Evolutionary conservation across 805 yeast genomes (phyloP).

Genomic region (Starmerella khaoyaiensis): DNA sequence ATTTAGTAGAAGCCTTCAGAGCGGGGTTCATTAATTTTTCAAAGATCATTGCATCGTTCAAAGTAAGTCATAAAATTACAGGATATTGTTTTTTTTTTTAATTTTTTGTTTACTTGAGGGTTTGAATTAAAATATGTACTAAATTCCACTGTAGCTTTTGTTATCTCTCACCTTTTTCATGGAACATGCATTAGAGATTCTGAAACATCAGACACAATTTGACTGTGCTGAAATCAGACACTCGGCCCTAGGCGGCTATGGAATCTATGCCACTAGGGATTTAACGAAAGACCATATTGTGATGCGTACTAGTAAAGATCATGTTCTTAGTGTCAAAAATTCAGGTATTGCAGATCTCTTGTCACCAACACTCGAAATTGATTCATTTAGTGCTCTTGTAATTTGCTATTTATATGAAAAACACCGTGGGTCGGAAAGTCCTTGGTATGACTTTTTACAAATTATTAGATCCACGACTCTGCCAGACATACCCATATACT

Average conservation of each 20-base stretch:
- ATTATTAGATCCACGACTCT: conserved; percentile 32
- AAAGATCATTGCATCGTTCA: no score
- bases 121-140: no score
- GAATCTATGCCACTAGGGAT: conserved; percentile 48
- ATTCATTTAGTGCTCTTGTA: conserved; percentile 55
- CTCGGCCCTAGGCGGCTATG: conserved; percentile 53
- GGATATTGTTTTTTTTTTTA: no score
- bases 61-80: no score
- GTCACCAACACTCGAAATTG: conserved; percentile 39
- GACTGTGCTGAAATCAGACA: conserved; percentile 27
- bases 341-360: conserved; percentile 51
- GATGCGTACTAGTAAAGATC: conserved; percentile 26
- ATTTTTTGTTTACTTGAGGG: no score
- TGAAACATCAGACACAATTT: no score
- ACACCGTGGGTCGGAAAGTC: conserved; percentile 47
- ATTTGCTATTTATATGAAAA: conserved; percentile 62
- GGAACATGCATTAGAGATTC: no score
- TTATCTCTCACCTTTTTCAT: no score
- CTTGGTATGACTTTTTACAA: conserved; percentile 60
- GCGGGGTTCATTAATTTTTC: no score
- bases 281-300: conserved; percentile 30
- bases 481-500: conserved; percentile 47
- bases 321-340: conserved; percentile 27
- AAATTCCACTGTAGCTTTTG: no score
- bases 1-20: no score